Conservation (phyloP, 2,329 filamentous ascomycete genomes). For the Trichophyton simii region DNA sequence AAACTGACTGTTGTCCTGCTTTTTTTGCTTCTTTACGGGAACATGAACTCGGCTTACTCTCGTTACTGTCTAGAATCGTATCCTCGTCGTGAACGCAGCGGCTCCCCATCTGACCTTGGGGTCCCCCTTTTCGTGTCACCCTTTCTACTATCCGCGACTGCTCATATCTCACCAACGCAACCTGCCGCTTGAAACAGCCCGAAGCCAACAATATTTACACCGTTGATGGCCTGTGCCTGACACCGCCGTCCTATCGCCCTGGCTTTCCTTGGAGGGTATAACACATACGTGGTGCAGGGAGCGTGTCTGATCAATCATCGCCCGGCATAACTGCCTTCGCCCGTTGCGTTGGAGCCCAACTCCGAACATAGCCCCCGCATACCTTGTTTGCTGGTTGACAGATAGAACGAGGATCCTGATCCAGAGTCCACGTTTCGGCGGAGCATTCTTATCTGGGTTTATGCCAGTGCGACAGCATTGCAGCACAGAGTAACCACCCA, state of each 20-base stretch:
- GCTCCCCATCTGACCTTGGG: not conserved
- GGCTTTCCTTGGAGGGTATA: not conserved
- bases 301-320: not conserved
- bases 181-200: not conserved
- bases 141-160: not conserved
- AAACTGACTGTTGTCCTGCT: not conserved
- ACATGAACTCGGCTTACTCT: not conserved
- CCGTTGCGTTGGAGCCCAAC: constrained; percentile 1
- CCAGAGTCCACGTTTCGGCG: not conserved
- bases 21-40: not conserved
- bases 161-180: constrained; percentile 2
- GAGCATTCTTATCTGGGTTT: not conserved
- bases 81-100: not conserved
- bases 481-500: not conserved
- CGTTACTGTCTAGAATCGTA: not conserved
- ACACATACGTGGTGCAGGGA: not conserved
- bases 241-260: not conserved
- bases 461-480: not conserved
- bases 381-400: not conserved
- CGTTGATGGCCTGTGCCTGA: not conserved
- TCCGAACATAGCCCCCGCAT: not conserved
- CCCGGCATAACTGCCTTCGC: not conserved
- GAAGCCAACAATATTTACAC: not conserved
- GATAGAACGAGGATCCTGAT: not conserved
- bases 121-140: not conserved